Percentiles rank a stretch among this genome's conserved stretches.
Conservation (phyloP, 257 asterid species). For the Solanum sitiens region DNA sequence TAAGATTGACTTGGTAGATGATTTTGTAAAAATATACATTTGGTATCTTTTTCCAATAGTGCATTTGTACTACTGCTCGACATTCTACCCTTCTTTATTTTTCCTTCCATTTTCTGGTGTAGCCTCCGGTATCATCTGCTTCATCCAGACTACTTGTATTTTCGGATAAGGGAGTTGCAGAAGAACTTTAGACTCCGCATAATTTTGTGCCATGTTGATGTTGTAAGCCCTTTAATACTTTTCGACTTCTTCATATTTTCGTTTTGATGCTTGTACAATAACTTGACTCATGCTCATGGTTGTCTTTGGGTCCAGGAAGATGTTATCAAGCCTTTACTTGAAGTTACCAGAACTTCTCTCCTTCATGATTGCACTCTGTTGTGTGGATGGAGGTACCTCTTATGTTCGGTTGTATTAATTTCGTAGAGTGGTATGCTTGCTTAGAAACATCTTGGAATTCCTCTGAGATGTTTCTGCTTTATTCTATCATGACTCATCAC, state of each 20-base stretch:
- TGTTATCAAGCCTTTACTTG: conserved; percentile 84
- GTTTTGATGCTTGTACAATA: background rate
- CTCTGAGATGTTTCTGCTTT: background rate
- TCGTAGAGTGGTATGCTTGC: background rate
- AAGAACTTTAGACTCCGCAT: conserved; percentile 85
- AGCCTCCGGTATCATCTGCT: conserved; percentile 95
- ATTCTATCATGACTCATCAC: background rate
- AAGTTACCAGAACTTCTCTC: conserved; percentile 89
- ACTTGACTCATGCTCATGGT: background rate
- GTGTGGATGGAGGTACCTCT: conserved; percentile 83
- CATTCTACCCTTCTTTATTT: background rate
- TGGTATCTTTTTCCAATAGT: background rate
- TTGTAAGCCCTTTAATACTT: conserved; percentile 35
- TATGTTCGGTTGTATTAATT: background rate
- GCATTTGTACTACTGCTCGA: background rate
- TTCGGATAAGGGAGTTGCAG: conserved; percentile 88
- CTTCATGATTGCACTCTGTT: conserved; percentile 97
- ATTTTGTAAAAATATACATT: background rate
- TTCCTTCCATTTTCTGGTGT: conserved; percentile 11
- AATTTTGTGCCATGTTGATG: conserved; percentile 93
- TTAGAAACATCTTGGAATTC: background rate
- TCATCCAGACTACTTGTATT: conserved; percentile 96
- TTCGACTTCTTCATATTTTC: background rate
- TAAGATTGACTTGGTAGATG: background rate
- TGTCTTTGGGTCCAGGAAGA: conserved; percentile 62